These are phyloP conservation scores for Mercurialis annua DNA, from an alignment of 345 rosid species.

Conservation along the genomic window DNA sequence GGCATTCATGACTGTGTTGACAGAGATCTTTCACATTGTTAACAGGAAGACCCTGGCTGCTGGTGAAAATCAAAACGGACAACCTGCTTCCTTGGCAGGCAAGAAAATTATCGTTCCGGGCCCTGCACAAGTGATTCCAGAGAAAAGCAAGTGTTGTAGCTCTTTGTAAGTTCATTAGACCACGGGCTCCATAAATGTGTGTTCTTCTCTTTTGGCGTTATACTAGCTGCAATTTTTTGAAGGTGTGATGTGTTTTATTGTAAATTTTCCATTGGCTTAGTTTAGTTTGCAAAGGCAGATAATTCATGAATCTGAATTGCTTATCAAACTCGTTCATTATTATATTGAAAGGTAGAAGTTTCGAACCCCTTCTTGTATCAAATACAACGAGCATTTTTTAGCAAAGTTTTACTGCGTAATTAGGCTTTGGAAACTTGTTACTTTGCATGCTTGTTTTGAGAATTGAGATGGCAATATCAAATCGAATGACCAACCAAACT, in stretches of 20 bases:
- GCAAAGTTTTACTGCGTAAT: too few species aligned
- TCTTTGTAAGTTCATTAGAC: constrained; percentile 35
- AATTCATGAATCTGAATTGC: constrained; percentile 12
- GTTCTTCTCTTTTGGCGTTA: constrained; percentile 11
- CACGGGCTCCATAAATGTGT: background rate
- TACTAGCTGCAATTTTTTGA: constrained; percentile 23
- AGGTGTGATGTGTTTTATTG: constrained; percentile 29
- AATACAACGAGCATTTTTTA: too few species aligned
- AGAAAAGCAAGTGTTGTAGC: constrained; percentile 56
- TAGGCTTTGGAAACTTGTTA: too few species aligned
- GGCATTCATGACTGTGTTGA: constrained; percentile 63
- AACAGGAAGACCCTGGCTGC: constrained; percentile 75
- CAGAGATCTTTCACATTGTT: constrained; percentile 65
- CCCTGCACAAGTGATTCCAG: constrained; percentile 63
- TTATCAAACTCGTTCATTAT: too few species aligned
- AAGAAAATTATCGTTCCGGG: constrained; percentile 69
- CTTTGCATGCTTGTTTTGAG: too few species aligned
- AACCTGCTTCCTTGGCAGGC: constrained; percentile 54
- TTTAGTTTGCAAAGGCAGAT: constrained; percentile 19
- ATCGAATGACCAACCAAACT: too few species aligned
- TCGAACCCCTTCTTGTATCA: too few species aligned
- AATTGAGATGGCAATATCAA: too few species aligned
- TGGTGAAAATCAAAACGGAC: constrained; percentile 49
- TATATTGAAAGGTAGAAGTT: too few species aligned
- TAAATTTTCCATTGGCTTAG: constrained; percentile 27